Evolutionary conservation across 192 early-diverging fungal genomes (phyloP).

Genomic region (Dispira simplex): DNA sequence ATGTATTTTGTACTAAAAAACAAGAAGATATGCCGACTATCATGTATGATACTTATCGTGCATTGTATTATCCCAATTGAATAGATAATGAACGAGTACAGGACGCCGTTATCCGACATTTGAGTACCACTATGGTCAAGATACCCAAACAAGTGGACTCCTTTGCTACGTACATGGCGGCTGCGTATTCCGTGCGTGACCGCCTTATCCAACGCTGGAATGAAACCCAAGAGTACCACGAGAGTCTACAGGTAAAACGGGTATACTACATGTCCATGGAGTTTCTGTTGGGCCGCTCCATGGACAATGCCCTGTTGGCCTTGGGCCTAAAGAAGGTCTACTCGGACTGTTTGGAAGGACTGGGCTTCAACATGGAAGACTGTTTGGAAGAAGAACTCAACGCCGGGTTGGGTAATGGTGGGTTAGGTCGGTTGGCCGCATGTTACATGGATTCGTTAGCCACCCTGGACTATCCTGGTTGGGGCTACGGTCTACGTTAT

Average conservation of each 20-base stretch:
- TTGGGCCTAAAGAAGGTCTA: conserved; percentile 70
- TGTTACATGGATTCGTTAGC: conserved; percentile 98
- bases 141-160: conserved; percentile 84
- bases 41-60: no score
- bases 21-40: no score
- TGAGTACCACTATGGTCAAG: conserved; percentile 79
- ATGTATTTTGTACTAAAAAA: no score
- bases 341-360: conserved; percentile 38
- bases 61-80: background rate
- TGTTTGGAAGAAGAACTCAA: conserved; percentile 86
- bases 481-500: conserved; percentile 97
- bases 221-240: conserved; percentile 72
- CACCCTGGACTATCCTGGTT: conserved; percentile 82
- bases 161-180: conserved; percentile 82
- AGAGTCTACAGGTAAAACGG: conserved; percentile 66
- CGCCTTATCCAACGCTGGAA: conserved; percentile 90
- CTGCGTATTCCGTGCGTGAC: conserved; percentile 85
- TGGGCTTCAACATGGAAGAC: conserved; percentile 91
- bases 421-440: conserved; percentile 90
- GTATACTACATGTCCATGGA: conserved; percentile 97
- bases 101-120: conserved; percentile 77
- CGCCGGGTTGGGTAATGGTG: conserved; percentile 95
- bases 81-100: conserved; percentile 58
- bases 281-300: conserved; percentile 90
- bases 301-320: conserved; percentile 92